Conservation (phyloP, 371 early-diverging fungal species). For the Sporodiniella umbellata region DNA sequence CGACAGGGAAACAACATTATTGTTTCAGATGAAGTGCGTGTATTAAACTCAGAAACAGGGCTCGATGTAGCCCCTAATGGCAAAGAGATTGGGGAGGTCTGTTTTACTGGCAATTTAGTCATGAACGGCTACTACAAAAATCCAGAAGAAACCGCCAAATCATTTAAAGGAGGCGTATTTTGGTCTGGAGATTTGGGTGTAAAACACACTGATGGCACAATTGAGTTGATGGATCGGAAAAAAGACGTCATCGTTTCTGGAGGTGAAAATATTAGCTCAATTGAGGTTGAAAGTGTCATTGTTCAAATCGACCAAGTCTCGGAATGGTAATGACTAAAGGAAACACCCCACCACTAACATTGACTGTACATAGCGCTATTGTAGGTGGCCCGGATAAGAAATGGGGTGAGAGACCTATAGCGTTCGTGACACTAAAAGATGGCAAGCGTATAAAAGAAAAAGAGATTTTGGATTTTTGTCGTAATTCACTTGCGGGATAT, state of each 20-base stretch:
- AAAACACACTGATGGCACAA: conserved; percentile 61
- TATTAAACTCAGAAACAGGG: conserved; percentile 46
- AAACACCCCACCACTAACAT: not conserved
- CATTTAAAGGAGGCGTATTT: conserved; percentile 61
- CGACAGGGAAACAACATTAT: conserved; percentile 59
- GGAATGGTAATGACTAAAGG: conserved; percentile 44
- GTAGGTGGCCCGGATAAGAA: conserved; percentile 58
- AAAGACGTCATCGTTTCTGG: conserved; percentile 76
- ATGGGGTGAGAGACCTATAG: conserved; percentile 75
- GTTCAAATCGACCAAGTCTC: conserved; percentile 52
- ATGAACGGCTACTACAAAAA: conserved; percentile 58
- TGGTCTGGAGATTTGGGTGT: conserved; percentile 73
- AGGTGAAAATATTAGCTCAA: conserved; percentile 70
- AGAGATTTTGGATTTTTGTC: conserved; percentile 44
- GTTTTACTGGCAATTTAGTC: conserved; percentile 60
- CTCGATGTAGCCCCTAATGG: conserved; percentile 57
- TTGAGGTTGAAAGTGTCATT: conserved; percentile 67
- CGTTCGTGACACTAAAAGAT: conserved; percentile 54
- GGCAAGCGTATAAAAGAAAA: conserved; percentile 25
- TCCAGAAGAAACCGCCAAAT: conserved; percentile 59
- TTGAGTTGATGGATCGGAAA: conserved; percentile 62
- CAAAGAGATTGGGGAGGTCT: conserved; percentile 61
- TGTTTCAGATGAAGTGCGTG: conserved; percentile 57
- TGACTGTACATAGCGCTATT: conserved; percentile 40
- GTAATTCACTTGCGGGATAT: conserved; percentile 48